Percentiles rank a stretch among this genome's conserved stretches.
Evolutionary conservation across 192 early-diverging fungal genomes (phyloP).

Genomic region (Mortierella alpina): DNA sequence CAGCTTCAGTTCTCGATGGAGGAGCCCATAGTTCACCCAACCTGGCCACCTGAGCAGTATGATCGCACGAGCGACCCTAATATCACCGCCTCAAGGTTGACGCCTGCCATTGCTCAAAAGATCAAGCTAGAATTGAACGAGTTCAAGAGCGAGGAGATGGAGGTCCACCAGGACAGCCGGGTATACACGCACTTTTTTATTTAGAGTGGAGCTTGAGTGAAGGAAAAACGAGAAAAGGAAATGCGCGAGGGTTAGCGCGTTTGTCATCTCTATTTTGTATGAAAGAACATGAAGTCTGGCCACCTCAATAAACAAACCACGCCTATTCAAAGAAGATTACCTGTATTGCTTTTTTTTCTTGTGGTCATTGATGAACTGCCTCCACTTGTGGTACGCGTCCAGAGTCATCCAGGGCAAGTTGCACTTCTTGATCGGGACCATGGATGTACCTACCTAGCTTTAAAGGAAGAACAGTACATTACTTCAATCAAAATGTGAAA

Average conservation of each 20-base stretch:
- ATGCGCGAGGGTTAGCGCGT: neutral
- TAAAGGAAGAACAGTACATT: neutral
- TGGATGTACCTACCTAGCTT: neutral
- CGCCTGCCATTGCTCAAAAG: conserved; percentile 82
- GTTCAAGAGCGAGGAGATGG: conserved; percentile 94
- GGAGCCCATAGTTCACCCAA: conserved; percentile 68
- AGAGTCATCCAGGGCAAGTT: neutral
- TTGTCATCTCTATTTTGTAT: neutral
- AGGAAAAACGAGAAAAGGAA: neutral
- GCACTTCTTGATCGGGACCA: neutral
- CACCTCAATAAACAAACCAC: neutral
- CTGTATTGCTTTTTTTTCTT: neutral
- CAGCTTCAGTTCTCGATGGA: conserved; percentile 61
- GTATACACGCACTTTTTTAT: conserved; percentile 79
- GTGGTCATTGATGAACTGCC: neutral
- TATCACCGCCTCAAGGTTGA: conserved; percentile 84
- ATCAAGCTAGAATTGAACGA: conserved; percentile 96
- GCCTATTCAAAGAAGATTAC: neutral
- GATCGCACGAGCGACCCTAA: conserved; percentile 88
- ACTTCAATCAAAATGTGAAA: neutral
- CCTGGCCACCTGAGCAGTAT: conserved; percentile 81
- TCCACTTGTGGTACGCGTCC: too few species aligned
- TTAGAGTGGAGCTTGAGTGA: conserved; percentile 22
- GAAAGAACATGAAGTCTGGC: neutral
- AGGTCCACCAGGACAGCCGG: conserved; percentile 83